Evolutionary conservation across 495 filamentous ascomycete species (phyloP).

Genomic region (Xylaria venustula): DNA sequence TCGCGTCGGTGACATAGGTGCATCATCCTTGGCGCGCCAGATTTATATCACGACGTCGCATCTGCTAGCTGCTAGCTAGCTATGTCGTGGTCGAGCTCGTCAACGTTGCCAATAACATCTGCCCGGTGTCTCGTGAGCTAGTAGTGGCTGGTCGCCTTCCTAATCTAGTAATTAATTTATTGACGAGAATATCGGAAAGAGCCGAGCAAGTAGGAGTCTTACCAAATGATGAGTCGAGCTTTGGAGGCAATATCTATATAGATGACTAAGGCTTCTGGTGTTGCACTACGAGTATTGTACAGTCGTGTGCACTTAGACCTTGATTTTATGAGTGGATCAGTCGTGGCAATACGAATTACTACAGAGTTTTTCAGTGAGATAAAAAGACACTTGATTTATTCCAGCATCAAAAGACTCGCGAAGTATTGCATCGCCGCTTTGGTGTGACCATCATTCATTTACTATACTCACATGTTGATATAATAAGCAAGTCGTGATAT

Average conservation of each 20-base stretch:
- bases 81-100: not conserved
- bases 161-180: slow-evolving; percentile 2
- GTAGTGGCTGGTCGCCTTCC: slow-evolving; percentile 7
- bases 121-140: slow-evolving; percentile 3
- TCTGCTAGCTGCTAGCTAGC: not conserved
- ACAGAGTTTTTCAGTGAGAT: not conserved
- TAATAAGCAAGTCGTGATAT: not conserved
- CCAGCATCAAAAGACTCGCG: not conserved
- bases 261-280: not conserved
- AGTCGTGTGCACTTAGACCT: not conserved
- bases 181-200: not conserved
- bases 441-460: slow-evolving; percentile 3
- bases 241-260: not conserved
- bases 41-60: slow-evolving; percentile 19
- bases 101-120: not conserved
- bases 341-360: not conserved
- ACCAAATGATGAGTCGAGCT: slow-evolving; percentile 11
- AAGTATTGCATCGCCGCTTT: not conserved
- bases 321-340: not conserved
- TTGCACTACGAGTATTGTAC: not conserved
- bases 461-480: not conserved
- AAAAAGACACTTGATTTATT: too few species aligned
- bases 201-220: not conserved
- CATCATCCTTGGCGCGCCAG: slow-evolving; percentile 4
- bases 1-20: slow-evolving; percentile 19